Base-by-base conservation (phyloP, 78 protist genomes). In the Tieghemostelium lacteum region DNA sequence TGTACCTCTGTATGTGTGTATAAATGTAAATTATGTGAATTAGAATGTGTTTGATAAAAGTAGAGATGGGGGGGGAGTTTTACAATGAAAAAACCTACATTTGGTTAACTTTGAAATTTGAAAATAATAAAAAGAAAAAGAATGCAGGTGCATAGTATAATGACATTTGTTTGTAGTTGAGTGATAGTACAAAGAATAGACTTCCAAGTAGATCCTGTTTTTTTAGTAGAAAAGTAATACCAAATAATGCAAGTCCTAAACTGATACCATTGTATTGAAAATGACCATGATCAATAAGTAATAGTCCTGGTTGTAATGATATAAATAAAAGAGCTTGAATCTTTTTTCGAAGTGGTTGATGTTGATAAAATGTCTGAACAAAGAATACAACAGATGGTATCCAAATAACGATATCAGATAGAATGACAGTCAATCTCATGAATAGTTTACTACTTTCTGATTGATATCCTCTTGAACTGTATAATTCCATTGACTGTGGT, bases 231-330 rank as follows among this genome's bases (percentile, higher is more conserved):
- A 52, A 49, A 10, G 74, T 73, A 5, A 88, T n/a, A 1, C 83
- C 85, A 50, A 74, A 72, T 36, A 97, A 64, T 29, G 94, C 37
- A 4, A 98, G 94, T 12, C 99, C 98, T n/a, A 98, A 86, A 17
- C 86, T 39, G 40, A 95, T 63, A 55, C 85, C 36, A 64, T 98
- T 98, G 96, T 92, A 97, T 93, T 98, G 99, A 50, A 98, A 98
- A 75, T 98, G 99, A 29, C 98, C 99, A 80, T 97, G 98, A 60
- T 97, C 99, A 37, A 96, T 96, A 8, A 97, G 55, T n/a, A 97
- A 7, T 8, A 97, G 50, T 0, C 87, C 40, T 1, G 98, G 98
- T n/a, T 89, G 93, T 24, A 96, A 45, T 34, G 96, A 52, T 34
- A 95, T 73, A 31, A 96, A 75, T 8, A 85, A 26, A 50, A 86